A percentile compares a stretch with the other conserved stretches of the same genome.
These are phyloP conservation scores for Rhizophora apiculata DNA, from an alignment of 345 rosid species.

Conservation along the genomic window DNA sequence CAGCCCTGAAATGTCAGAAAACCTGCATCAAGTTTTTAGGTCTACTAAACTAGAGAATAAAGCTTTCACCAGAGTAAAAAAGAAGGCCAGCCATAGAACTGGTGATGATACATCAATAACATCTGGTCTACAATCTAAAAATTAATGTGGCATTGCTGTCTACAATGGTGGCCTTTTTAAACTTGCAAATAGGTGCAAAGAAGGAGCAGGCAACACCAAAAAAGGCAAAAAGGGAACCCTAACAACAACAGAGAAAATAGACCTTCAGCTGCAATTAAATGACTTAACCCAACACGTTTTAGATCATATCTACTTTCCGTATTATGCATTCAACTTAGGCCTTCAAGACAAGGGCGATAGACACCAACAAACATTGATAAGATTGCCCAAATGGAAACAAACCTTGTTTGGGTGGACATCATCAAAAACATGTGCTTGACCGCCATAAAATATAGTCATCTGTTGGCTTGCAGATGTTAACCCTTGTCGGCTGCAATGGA, in stretches of 20 bases:
- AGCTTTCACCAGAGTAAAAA: background rate
- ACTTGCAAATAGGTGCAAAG: no score
- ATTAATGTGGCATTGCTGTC: no score
- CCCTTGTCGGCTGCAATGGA: constrained; percentile 50
- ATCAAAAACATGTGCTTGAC: constrained; percentile 99
- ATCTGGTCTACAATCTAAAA: no score
- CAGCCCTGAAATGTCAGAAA: background rate
- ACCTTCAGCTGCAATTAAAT: no score
- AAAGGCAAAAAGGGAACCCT: no score
- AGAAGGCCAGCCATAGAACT: no score
- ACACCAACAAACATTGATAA: constrained; percentile 1
- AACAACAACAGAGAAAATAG: no score
- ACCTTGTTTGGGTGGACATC: constrained; percentile 98
- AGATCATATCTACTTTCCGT: background rate
- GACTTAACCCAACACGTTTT: no score
- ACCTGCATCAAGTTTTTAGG: background rate
- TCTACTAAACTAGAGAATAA: background rate
- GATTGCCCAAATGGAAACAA: constrained; percentile 8
- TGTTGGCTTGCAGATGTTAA: constrained; percentile 56
- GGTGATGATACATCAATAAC: no score
- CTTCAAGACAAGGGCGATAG: background rate
- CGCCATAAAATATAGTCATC: constrained; percentile 96
- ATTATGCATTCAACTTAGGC: constrained; percentile 2
- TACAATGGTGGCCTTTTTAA: no score
- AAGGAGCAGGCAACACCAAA: no score